Percentiles rank a stretch among this genome's conserved stretches.
Conservation (phyloP, 176 grass and related monocot species). For the Phyllostachys edulis region DNA sequence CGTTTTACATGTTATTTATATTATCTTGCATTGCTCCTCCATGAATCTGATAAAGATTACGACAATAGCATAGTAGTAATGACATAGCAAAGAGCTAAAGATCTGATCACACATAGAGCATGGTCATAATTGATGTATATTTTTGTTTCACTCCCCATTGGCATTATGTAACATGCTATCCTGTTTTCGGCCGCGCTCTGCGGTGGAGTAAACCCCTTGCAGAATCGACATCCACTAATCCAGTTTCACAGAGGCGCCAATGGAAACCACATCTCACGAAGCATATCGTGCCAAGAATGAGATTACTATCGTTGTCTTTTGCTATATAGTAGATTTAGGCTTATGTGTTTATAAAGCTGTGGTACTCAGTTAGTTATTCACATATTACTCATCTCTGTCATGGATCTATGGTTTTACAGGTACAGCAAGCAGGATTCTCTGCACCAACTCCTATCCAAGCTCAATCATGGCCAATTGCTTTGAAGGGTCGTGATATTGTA, state of each 20-base stretch:
- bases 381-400: conserved; percentile 22
- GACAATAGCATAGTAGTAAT: background rate
- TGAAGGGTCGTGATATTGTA: conserved; percentile 73
- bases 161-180: conserved; percentile 7
- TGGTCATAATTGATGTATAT: background rate
- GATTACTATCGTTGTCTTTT: conserved; percentile 56
- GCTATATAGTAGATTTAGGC: background rate
- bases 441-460: conserved; percentile 85
- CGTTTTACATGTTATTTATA: background rate
- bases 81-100: background rate
- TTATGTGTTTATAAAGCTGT: background rate
- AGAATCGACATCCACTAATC: background rate
- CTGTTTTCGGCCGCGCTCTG: conserved; percentile 34
- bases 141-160: conserved; percentile 1
- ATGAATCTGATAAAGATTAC: background rate
- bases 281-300: conserved; percentile 81
- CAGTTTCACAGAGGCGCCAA: conserved; percentile 36
- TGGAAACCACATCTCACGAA: conserved; percentile 45
- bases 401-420: conserved; percentile 33
- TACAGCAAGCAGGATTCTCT: conserved; percentile 70
- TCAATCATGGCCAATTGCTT: conserved; percentile 92
- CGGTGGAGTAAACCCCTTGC: conserved; percentile 15
- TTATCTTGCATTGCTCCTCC: background rate
- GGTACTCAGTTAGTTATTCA: background rate
- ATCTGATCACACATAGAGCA: background rate